phyloP scores from a whole-genome alignment of 108 stramenopile species.

The Cylindrotheca fusiformis region DNA sequence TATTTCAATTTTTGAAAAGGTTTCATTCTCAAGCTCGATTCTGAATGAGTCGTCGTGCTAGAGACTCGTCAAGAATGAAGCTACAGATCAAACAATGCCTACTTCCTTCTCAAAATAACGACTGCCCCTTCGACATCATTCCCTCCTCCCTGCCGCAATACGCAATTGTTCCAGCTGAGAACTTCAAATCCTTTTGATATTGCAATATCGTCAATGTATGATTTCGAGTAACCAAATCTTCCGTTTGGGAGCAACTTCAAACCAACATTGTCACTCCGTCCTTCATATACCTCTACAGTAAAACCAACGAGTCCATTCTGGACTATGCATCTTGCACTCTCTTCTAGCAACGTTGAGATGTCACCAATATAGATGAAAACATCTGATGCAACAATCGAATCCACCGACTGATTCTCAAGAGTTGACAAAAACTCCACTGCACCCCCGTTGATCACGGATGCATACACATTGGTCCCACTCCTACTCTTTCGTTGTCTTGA shows the following conservation, averaged over 20 bases:
- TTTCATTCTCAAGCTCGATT: no score
- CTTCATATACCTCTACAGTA: constrained; percentile 3
- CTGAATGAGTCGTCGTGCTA: no score
- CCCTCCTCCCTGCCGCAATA: constrained; percentile 13
- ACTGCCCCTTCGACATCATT: constrained; percentile 13
- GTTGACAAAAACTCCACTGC: background rate
- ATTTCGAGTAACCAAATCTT: constrained; percentile 16
- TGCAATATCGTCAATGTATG: constrained; percentile 10
- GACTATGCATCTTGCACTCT: background rate
- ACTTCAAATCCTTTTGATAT: constrained; percentile 2
- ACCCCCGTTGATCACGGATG: background rate
- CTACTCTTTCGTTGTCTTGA: background rate
- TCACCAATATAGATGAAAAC: constrained; percentile 24
- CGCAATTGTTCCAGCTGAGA: background rate
- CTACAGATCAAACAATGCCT: no score
- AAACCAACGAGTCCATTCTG: constrained; percentile 6
- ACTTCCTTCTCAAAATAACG: constrained; percentile 1
- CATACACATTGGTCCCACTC: constrained; percentile 6
- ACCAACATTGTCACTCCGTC: background rate
- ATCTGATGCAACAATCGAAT: constrained; percentile 12
- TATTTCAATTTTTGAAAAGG: no score
- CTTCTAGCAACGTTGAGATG: background rate
- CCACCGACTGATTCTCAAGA: background rate
- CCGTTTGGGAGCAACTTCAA: constrained; percentile 11
- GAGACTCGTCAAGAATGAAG: no score